phyloP scores from a whole-genome alignment of 129 eudicot genomes.

The Saussurea involucrata region DNA sequence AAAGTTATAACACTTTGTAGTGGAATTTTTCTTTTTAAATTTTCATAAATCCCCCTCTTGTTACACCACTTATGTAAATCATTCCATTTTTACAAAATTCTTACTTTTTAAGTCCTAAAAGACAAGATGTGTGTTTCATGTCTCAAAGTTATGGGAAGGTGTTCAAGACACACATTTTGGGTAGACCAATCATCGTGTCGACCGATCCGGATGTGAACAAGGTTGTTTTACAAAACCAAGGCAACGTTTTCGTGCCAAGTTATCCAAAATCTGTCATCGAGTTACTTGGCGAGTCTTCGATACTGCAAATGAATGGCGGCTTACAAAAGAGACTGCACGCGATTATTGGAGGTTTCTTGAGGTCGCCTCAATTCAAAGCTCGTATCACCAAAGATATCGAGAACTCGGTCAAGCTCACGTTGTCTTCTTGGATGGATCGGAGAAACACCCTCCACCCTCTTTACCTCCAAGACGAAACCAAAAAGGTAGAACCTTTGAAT shows the following conservation, averaged over 20 bases:
- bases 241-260: constrained; percentile 64
- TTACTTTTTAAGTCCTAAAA: constrained; percentile 13
- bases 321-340: constrained; percentile 80
- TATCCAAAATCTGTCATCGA: constrained; percentile 86
- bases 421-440: constrained; percentile 55
- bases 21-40: background rate
- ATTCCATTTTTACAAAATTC: background rate
- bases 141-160: constrained; percentile 77
- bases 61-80: background rate
- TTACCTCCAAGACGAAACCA: constrained; percentile 81
- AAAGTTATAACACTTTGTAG: background rate
- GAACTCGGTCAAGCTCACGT: constrained; percentile 42
- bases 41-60: background rate
- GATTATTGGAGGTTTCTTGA: constrained; percentile 64
- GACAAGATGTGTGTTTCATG: constrained; percentile 1
- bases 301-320: constrained; percentile 70
- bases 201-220: constrained; percentile 93
- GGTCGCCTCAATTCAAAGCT: constrained; percentile 75
- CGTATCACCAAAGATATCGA: constrained; percentile 66
- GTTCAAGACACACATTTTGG: constrained; percentile 79
- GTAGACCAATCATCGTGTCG: constrained; percentile 78
- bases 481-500: constrained; percentile 44
- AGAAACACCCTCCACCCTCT: constrained; percentile 24
- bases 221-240: constrained; percentile 67
- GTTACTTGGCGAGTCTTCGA: constrained; percentile 75